These are phyloP conservation scores for Citrus hindsii DNA, from an alignment of 345 rosid genomes.

Conservation along the genomic window DNA sequence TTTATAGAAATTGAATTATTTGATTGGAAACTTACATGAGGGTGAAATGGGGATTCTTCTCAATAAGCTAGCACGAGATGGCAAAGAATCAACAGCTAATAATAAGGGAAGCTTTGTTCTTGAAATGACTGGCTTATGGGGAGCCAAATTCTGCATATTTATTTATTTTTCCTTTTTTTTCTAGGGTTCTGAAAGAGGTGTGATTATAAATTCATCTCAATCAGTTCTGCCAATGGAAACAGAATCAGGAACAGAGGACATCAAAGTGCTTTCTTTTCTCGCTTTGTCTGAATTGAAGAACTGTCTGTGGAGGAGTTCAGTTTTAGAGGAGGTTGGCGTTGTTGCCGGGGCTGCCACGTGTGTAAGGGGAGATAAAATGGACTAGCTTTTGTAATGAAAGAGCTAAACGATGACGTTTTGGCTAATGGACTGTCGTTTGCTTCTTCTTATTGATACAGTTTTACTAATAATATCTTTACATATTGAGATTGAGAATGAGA, in stretches of 20 bases:
- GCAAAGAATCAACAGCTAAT: slow-evolving; percentile 48
- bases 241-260: neutral
- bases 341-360: slow-evolving; percentile 19
- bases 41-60: slow-evolving; percentile 27
- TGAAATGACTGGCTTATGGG: slow-evolving; percentile 34
- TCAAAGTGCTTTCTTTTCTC: neutral
- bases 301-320: neutral
- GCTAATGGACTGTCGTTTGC: neutral
- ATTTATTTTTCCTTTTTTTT: neutral
- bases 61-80: slow-evolving; percentile 37
- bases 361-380: slow-evolving; percentile 11
- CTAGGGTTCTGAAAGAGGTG: neutral
- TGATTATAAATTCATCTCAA: slow-evolving; percentile 25
- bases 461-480: too few relatives aligned
- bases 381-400: neutral
- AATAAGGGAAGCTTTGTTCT: slow-evolving; percentile 48
- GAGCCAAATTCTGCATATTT: slow-evolving; percentile 44
- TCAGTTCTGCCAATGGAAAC: neutral
- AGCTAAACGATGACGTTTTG: slow-evolving; percentile 5
- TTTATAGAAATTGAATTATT: neutral
- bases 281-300: neutral
- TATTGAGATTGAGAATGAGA: too few relatives aligned
- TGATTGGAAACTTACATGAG: slow-evolving; percentile 41
- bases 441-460: neutral
- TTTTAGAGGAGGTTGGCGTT: neutral